Evolutionary conservation across 352 stramenopile species (phyloP).

Genomic region (Pythium brassicae): DNA sequence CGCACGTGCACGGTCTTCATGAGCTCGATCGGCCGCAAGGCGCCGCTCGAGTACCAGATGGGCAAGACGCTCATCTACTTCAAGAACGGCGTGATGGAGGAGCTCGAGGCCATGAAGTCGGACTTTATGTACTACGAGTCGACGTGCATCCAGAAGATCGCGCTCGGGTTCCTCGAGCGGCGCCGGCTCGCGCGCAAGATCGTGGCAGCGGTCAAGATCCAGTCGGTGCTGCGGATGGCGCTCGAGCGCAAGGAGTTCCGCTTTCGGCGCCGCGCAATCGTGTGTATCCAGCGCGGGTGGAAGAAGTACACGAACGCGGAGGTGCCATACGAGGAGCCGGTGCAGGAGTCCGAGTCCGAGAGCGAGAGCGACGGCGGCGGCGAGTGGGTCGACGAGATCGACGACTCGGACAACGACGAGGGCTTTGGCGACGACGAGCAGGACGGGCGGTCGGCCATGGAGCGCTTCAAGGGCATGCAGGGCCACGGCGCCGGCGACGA

Average conservation of each 20-base stretch:
- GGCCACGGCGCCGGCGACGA: conserved; percentile 25
- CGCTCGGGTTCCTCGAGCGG: conserved; percentile 75
- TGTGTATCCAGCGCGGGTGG: conserved; percentile 73
- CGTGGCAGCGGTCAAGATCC: conserved; percentile 62
- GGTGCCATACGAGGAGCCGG: conserved; percentile 9
- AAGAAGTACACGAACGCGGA: conserved; percentile 40
- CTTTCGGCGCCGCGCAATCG: conserved; percentile 59
- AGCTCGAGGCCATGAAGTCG: conserved; percentile 91
- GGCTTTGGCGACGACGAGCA: conserved; percentile 42
- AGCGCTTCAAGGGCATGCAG: conserved; percentile 67
- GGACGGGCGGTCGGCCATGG: conserved; percentile 41
- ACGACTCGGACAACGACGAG: conserved; percentile 46
- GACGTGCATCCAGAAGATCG: conserved; percentile 82
- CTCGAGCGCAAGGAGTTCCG: conserved; percentile 72
- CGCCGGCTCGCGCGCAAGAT: conserved; percentile 64
- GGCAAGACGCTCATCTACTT: conserved; percentile 96
- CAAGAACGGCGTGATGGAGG: conserved; percentile 93
- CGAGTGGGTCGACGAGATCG: conserved; percentile 45
- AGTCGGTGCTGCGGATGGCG: conserved; percentile 78
- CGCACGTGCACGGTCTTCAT: conserved; percentile 81
- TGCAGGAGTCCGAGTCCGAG: conserved; percentile 27
- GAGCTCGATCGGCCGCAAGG: conserved; percentile 75
- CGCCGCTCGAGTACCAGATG: conserved; percentile 86
- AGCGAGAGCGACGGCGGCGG: conserved; percentile 33
- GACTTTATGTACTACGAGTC: conserved; percentile 90